Base-by-base conservation (phyloP, 2,329 filamentous ascomycete genomes). In the Drechslerella stenobrocha region DNA sequence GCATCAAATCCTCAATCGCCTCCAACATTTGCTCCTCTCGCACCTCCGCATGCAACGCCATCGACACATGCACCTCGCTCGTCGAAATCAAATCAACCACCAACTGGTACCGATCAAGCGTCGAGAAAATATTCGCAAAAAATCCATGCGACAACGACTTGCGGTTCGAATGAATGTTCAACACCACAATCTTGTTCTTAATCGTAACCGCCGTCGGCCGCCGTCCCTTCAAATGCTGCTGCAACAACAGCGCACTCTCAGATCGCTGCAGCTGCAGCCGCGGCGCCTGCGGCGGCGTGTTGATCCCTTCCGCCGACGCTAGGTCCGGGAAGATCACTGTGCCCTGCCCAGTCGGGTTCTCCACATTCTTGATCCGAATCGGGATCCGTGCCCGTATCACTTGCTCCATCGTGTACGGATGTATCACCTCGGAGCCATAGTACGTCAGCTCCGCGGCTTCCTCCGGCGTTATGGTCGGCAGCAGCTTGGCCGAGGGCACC, bases 371-470 rank as follows among this genome's bases (percentile, higher is more conserved):
- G 78, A 93, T 93, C 71, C 89, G 87, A 73, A 93, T 91, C 13
- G 86, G 88, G 73, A 93, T 93, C 52, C 87, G 86, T 0, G 89
- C 89, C 73, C 89, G 88, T 75, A 93, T 90, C 71, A 87, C 85
- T 78, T 97, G 93, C 78, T 97, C 92, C 91, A 98, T 97, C 73
- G 93, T 98, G 75, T 96, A 87, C 71, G 96, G 93, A 76, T 98
- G 93, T 73, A 98, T 98, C 75, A 98, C 93, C 77, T 98, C 93
- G 69, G 91, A 91, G 70, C 89, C 89, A 76, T 92, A 93, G 74
- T 92, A 93, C 1, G 93, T 97, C 79, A 98, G 80, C 77, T 98
- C 93, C 9, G 93, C 92, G 1, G 93, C 93, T 77, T 98, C 93
- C 7, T 90, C 87, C 0, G 93, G 93, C 2, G 92, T 96, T 75